Conservation (phyloP, 495 filamentous ascomycete genomes). For the Xylaria nigripes region DNA sequence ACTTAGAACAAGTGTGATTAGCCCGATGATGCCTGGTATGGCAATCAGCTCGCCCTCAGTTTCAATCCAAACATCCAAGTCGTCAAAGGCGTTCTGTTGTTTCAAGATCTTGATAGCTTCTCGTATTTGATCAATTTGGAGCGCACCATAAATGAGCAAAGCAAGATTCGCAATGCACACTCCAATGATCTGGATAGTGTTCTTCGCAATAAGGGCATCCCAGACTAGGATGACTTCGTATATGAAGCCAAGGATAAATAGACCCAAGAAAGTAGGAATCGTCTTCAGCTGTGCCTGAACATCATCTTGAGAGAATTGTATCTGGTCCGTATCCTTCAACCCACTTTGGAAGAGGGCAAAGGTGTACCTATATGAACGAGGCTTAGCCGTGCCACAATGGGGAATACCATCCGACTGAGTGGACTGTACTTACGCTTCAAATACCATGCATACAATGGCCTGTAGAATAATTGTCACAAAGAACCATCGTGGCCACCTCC, state of each 20-base stretch:
- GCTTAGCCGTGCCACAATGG: neutral
- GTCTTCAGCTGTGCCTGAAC: conserved; percentile 50
- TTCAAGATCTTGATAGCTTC: conserved; percentile 53
- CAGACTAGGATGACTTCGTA: conserved; percentile 85
- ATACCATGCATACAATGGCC: conserved; percentile 64
- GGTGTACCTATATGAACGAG: conserved; percentile 50
- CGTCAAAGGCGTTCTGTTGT: conserved; percentile 15
- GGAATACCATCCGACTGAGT: neutral
- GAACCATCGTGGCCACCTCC: conserved; percentile 84
- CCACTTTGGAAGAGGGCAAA: conserved; percentile 59
- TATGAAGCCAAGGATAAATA: conserved; percentile 96
- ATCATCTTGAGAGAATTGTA: conserved; percentile 1
- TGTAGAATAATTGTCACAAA: conserved; percentile 66
- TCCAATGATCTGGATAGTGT: conserved; percentile 97
- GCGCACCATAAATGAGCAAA: conserved; percentile 81
- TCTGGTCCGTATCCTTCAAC: conserved; percentile 28
- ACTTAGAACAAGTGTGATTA: conserved; percentile 62
- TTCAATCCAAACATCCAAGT: conserved; percentile 52
- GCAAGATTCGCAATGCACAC: conserved; percentile 86
- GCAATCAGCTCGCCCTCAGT: conserved; percentile 73
- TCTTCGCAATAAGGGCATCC: conserved; percentile 89
- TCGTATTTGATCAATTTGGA: conserved; percentile 83
- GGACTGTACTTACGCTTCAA: conserved; percentile 66
- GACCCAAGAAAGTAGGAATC: conserved; percentile 80
- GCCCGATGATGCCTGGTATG: conserved; percentile 72